Conservation (phyloP, 108 stramenopile species). For the Cyclotella atomus region DNA sequence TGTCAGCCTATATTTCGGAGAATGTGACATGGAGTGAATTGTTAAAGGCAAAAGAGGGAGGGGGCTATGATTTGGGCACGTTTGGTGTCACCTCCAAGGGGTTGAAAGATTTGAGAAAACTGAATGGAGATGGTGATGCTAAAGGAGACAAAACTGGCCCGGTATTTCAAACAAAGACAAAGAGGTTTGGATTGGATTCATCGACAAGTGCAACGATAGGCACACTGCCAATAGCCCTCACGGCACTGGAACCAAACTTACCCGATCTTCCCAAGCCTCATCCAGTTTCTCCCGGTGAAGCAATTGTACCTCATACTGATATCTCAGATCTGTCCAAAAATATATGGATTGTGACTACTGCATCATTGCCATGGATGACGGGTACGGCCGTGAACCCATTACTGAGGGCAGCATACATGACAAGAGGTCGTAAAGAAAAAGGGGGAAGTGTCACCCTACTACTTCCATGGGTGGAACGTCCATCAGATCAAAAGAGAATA, state of each 20-base stretch:
- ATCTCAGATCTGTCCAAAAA: constrained; percentile 70
- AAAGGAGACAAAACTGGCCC: neutral
- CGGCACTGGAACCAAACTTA: constrained; percentile 41
- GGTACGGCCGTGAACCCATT: constrained; percentile 94
- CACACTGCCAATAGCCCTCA: constrained; percentile 33
- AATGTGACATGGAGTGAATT: constrained; percentile 51
- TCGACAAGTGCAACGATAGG: neutral
- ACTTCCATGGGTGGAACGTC: constrained; percentile 87
- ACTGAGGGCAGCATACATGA: constrained; percentile 83
- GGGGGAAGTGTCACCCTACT: constrained; percentile 80
- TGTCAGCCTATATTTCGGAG: constrained; percentile 64
- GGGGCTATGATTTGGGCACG: constrained; percentile 29
- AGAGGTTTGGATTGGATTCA: neutral
- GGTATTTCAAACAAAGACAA: neutral
- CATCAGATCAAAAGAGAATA: constrained; percentile 58
- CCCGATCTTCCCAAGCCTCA: constrained; percentile 54
- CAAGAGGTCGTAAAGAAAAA: constrained; percentile 56
- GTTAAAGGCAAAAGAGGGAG: constrained; percentile 34
- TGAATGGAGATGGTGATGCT: constrained; percentile 3
- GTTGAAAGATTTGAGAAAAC: constrained; percentile 22
- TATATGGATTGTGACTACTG: constrained; percentile 92
- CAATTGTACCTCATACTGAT: constrained; percentile 76
- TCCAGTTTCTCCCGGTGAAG: constrained; percentile 58
- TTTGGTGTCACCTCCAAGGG: constrained; percentile 31
- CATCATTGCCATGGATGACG: constrained; percentile 91